Evolutionary conservation across 371 early-diverging fungal species (phyloP).

Genomic region (Synchytrium microbalum): DNA sequence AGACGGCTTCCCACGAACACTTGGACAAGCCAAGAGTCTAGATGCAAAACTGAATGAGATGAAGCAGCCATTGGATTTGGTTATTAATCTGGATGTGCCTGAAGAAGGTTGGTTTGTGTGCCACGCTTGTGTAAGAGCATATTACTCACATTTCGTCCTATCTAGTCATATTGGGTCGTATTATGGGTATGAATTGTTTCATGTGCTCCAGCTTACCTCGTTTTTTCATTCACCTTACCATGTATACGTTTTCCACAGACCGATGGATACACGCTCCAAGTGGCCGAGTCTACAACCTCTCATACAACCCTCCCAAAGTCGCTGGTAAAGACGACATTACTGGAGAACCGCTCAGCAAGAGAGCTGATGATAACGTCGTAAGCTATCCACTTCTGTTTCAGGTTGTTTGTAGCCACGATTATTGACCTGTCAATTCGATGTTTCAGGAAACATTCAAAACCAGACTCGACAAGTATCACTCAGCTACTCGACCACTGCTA

Average conservation of each 20-base stretch:
- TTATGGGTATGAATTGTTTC: constrained; percentile 52
- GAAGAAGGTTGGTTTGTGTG: constrained; percentile 40
- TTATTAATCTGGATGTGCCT: constrained; percentile 85
- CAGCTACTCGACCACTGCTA: constrained; percentile 66
- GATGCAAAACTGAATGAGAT: constrained; percentile 51
- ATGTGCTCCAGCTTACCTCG: too few relatives aligned
- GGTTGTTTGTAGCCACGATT: constrained; percentile 8
- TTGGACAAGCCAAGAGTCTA: constrained; percentile 75
- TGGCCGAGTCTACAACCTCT: constrained; percentile 87
- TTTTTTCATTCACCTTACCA: too few relatives aligned
- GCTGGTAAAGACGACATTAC: constrained; percentile 88
- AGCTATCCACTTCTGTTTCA: constrained; percentile 2
- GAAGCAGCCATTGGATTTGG: constrained; percentile 66
- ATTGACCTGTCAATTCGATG: constrained; percentile 5
- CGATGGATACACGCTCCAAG: constrained; percentile 88
- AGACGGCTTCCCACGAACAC: constrained; percentile 95
- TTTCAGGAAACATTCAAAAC: constrained; percentile 66
- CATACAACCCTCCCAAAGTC: constrained; percentile 85
- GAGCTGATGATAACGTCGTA: constrained; percentile 86
- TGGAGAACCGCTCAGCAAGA: constrained; percentile 76
- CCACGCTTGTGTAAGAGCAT: background rate
- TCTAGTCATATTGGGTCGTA: constrained; percentile 76
- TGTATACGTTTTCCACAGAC: constrained; percentile 38
- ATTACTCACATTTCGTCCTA: background rate
- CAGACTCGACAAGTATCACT: constrained; percentile 69